phyloP scores from a whole-genome alignment of 1,139 yeast species.

The Tardiomyces blankii region DNA sequence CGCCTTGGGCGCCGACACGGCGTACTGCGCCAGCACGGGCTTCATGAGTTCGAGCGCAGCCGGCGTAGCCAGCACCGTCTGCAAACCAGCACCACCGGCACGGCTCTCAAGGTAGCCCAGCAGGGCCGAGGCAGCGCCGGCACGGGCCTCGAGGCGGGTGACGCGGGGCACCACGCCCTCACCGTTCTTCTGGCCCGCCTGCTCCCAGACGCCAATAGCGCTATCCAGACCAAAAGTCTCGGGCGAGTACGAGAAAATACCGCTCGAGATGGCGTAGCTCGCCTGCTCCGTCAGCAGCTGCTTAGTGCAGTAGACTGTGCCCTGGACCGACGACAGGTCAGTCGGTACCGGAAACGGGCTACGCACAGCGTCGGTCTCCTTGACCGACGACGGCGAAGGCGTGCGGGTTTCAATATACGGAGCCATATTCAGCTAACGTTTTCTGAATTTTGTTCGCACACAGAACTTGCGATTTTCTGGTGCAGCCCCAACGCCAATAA shows the following conservation, averaged over 20 bases:
- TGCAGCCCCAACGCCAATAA: too few relatives aligned
- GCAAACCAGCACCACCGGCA: constrained; percentile 12
- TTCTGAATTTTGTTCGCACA: too few relatives aligned
- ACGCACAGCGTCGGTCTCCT: neutral
- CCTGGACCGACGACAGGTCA: neutral
- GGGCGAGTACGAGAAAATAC: constrained; percentile 64
- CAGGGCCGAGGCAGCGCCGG: constrained; percentile 76
- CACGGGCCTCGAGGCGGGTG: constrained; percentile 58
- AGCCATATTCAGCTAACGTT: neutral
- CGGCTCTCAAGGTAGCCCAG: constrained; percentile 52
- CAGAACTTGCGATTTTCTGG: too few relatives aligned
- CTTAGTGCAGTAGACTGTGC: constrained; percentile 32
- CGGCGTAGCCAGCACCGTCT: constrained; percentile 50
- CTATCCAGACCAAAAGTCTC: constrained; percentile 50
- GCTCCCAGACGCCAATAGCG: constrained; percentile 48
- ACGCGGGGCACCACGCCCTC: constrained; percentile 46
- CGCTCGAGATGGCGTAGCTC: constrained; percentile 48
- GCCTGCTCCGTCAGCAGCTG: constrained; percentile 53
- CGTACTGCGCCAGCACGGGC: constrained; percentile 36
- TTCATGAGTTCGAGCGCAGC: constrained; percentile 60
- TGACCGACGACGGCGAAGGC: neutral
- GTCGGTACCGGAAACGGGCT: neutral
- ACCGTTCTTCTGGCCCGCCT: constrained; percentile 38
- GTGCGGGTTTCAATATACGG: neutral
- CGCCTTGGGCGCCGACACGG: constrained; percentile 18